Conservation (phyloP, 2,329 filamentous ascomycete species). For the Annulohypoxylon truncatum region DNA sequence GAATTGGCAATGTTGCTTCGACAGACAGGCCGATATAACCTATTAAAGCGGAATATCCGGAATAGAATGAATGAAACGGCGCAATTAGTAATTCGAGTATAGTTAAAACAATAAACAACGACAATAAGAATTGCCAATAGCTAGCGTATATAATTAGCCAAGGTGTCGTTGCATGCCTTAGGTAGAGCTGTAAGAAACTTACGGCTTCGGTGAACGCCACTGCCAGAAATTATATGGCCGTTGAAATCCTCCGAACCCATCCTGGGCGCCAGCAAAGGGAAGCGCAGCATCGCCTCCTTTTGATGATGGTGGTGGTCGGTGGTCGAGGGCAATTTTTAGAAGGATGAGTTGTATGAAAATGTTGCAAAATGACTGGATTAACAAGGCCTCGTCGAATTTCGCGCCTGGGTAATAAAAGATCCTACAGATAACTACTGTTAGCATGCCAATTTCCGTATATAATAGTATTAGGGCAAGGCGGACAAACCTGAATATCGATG, state of each 20-base stretch:
- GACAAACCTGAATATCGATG: slow-evolving; percentile 71
- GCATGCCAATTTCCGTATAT: not conserved
- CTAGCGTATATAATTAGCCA: slow-evolving; percentile 53
- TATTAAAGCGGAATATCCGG: slow-evolving; percentile 73
- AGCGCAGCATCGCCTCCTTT: slow-evolving; percentile 69
- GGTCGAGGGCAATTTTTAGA: slow-evolving; percentile 75
- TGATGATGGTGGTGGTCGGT: slow-evolving; percentile 69
- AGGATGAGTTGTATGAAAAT: slow-evolving; percentile 71
- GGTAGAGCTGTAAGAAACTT: slow-evolving; percentile 46
- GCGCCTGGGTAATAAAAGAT: slow-evolving; percentile 78
- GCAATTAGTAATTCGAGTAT: slow-evolving; percentile 75
- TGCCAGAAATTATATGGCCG: slow-evolving; percentile 86
- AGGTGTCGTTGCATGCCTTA: not conserved
- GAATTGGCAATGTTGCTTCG: slow-evolving; percentile 84
- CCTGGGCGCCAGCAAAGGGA: slow-evolving; percentile 70
- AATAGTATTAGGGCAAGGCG: not conserved
- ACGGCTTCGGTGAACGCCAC: slow-evolving; percentile 78
- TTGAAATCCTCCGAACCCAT: slow-evolving; percentile 55
- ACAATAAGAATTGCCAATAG: slow-evolving; percentile 83
- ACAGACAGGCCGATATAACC: slow-evolving; percentile 81
- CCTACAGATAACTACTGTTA: slow-evolving; percentile 52
- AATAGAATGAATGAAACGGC: slow-evolving; percentile 67
- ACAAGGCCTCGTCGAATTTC: slow-evolving; percentile 71
- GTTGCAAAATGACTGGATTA: slow-evolving; percentile 74
- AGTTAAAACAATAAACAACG: slow-evolving; percentile 71